These are phyloP conservation scores for Scedosporium apiospermum DNA, from an alignment of 2,329 filamentous ascomycete genomes.

Conservation along the genomic window DNA sequence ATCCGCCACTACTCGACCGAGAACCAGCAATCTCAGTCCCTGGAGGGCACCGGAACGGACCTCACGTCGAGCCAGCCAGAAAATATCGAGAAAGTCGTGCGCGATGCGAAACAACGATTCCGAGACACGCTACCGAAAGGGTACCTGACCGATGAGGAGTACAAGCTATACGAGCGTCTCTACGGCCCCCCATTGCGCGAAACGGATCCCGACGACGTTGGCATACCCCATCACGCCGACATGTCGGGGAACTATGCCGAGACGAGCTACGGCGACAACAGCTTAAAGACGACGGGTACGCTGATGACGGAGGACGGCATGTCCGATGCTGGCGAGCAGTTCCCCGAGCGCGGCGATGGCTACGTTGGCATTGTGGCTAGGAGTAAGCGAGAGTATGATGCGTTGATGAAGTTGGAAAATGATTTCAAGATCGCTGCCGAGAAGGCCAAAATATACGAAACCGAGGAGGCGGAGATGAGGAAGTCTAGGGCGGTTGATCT, in stretches of 20 bases:
- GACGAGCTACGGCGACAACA: background rate
- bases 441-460: conserved; percentile 27
- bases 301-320: conserved; percentile 19
- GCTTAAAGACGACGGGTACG: conserved; percentile 1
- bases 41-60: background rate
- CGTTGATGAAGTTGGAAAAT: conserved; percentile 43
- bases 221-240: conserved; percentile 26
- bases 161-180: conserved; percentile 65
- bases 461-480: conserved; percentile 19
- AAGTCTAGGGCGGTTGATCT: conserved; percentile 19
- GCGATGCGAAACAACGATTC: conserved; percentile 63
- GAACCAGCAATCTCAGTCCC: conserved; percentile 6
- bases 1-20: conserved; percentile 7
- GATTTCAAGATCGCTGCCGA: conserved; percentile 42
- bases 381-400: conserved; percentile 45
- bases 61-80: conserved; percentile 7
- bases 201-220: conserved; percentile 50
- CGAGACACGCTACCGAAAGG: conserved; percentile 67
- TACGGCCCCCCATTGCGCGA: conserved; percentile 67
- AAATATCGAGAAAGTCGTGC: conserved; percentile 54
- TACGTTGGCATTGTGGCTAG: conserved; percentile 41
- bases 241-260: conserved; percentile 5
- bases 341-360: conserved; percentile 28
- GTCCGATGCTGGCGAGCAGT: conserved; percentile 27
- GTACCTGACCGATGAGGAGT: conserved; percentile 61